Evolutionary conservation across 2,329 filamentous ascomycete species (phyloP), one percentile per base, ranked within the genome.

Genomic region (Colletotrichum theobromicola): DNA sequence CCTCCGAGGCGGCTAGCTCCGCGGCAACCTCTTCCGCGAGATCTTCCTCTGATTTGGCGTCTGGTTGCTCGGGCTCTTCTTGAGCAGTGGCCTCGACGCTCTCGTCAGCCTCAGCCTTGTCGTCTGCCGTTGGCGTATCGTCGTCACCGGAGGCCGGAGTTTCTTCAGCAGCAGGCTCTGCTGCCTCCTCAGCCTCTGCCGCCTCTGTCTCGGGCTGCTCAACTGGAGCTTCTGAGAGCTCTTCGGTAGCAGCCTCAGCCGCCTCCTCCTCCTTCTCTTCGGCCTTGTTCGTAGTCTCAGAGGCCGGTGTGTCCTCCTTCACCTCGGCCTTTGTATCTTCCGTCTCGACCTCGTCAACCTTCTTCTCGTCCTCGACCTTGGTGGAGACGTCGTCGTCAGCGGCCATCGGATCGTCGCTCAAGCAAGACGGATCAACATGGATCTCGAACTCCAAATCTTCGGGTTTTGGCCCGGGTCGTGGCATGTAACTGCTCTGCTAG

Each of bases 371-470:
- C 76, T 63, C 62, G 34, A 69, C 26, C 70, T 77, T 78, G 21
- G 76, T 64, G n/a, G 67, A 67, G 50, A 72, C 77, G 35, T 82
- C 79, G 74, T 67, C 68, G 57, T 64, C 68, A 55, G 42, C 42
- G 42, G 55, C 28, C 72, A 75, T 75, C 32, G 42, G 6, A 58
- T 75, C 10, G 10, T 50, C 68, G 78, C 81, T 85, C 69, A 85
- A 61, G 77, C 85, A 88, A 68, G 85, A 88, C 57, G 80, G 79
- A 78, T 90, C 87, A 78, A 87, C 82, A 82, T 87, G 86, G 77
- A 87, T 89, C 10, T 87, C 80, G 75, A 89, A 88, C 76, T 88
- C 84, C 77, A 83, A 77, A 74, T 87, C 83, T 70, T 79, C 77
- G 63, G 75, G 77, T 75, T 77, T 79, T 21, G 70, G 57, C 46